These are phyloP conservation scores for Biscogniauxia sp. DNA, from an alignment of 2,329 filamentous ascomycete genomes.

Conservation along the genomic window DNA sequence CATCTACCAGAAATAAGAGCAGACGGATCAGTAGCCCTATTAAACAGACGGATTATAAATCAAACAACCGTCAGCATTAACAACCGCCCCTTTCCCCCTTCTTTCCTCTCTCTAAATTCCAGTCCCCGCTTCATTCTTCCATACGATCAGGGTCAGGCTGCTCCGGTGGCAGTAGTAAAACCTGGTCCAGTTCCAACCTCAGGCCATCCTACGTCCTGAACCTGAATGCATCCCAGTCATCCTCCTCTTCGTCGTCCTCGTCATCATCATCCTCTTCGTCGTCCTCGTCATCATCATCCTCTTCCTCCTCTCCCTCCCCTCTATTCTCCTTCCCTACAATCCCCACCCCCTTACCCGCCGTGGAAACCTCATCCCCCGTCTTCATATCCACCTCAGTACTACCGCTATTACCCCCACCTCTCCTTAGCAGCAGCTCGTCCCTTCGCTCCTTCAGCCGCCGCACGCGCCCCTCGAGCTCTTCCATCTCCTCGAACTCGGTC, in stretches of 20 bases:
- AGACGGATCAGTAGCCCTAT: too few species aligned
- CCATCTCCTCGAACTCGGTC: conserved; percentile 81
- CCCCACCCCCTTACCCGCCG: conserved; percentile 19
- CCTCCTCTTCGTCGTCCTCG: conserved; percentile 48
- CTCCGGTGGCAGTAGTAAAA: neutral
- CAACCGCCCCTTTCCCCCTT: neutral
- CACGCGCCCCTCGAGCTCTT: conserved; percentile 71
- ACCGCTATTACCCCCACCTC: conserved; percentile 34
- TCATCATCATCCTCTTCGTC: conserved; percentile 40
- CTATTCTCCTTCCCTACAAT: conserved; percentile 32
- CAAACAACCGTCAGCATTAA: neutral
- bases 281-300: conserved; percentile 41
- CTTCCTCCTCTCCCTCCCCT: conserved; percentile 37
- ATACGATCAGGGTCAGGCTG: too few species aligned
- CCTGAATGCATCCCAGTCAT: conserved; percentile 61
- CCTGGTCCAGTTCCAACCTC: neutral
- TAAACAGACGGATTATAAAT: neutral
- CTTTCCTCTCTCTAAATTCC: neutral
- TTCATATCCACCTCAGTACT: conserved; percentile 11
- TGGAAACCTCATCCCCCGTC: conserved; percentile 10
- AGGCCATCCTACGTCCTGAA: conserved; percentile 36
- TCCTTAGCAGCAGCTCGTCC: conserved; percentile 55
- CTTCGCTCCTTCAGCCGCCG: conserved; percentile 66
- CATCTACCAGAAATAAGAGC: too few species aligned
- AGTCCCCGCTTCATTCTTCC: too few species aligned